phyloP scores from a whole-genome alignment of 2,329 filamentous ascomycete genomes.

The Zymoseptoria brevis region DNA sequence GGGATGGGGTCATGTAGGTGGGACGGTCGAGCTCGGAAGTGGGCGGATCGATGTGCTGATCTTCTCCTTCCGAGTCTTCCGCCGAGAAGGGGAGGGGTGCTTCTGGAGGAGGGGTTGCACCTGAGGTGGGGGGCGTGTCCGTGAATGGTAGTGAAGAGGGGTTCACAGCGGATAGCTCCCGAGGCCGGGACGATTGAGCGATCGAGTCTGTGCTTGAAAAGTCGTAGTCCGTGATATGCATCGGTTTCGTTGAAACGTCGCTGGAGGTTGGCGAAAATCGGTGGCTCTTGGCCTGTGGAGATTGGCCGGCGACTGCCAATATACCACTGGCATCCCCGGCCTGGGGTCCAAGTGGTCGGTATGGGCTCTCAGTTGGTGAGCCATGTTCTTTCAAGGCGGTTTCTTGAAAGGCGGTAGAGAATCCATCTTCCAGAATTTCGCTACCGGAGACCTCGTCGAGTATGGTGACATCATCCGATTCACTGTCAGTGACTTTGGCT shows the following conservation, averaged over 20 bases:
- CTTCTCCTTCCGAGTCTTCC: constrained; percentile 7
- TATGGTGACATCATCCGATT: neutral
- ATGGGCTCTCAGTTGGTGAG: neutral
- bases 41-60: neutral
- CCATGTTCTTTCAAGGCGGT: neutral
- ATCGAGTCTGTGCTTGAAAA: neutral
- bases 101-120: neutral
- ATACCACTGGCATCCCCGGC: neutral
- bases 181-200: neutral
- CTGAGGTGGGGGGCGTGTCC: neutral
- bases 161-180: too few species aligned
- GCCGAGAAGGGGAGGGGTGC: neutral
- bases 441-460: neutral
- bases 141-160: neutral
- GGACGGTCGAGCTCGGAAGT: constrained; percentile 17
- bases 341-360: neutral
- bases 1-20: constrained; percentile 37
- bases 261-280: neutral
- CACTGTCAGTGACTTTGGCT: neutral
- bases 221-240: neutral
- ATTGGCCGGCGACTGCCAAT: too few species aligned
- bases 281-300: too few species aligned
- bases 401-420: neutral
- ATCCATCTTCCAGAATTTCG: neutral
- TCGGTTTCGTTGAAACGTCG: neutral